Percentiles rank a stretch among this genome's conserved stretches.
These are phyloP conservation scores for Jaminaea rosea DNA, from an alignment of 1,284 basidiomycete species.

Conservation along the genomic window DNA sequence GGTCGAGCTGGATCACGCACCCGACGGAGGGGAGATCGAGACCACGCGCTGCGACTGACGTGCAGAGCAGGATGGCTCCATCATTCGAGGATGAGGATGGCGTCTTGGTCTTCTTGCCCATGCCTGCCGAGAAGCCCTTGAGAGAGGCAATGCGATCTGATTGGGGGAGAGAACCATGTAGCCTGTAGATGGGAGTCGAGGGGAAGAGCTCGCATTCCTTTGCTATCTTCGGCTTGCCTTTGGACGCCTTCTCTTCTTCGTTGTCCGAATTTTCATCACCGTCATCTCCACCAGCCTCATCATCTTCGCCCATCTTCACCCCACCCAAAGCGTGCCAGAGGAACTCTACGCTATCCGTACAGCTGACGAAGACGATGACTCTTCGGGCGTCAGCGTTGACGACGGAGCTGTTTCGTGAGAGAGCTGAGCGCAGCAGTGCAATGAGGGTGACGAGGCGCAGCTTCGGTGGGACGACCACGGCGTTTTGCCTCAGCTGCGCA, in stretches of 20 bases:
- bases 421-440: slow-evolving; percentile 60
- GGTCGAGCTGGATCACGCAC: slow-evolving; percentile 89
- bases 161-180: slow-evolving; percentile 85
- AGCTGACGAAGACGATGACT: slow-evolving; percentile 90
- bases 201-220: slow-evolving; percentile 62
- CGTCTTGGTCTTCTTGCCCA: slow-evolving; percentile 8
- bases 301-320: slow-evolving; percentile 58
- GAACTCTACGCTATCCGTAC: slow-evolving; percentile 95
- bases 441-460: slow-evolving; percentile 82
- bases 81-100: neutral
- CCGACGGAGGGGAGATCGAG: slow-evolving; percentile 92
- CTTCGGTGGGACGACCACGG: slow-evolving; percentile 83
- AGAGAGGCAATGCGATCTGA: slow-evolving; percentile 72
- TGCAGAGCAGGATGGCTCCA: slow-evolving; percentile 72
- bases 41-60: slow-evolving; percentile 92
- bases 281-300: slow-evolving; percentile 21
- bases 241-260: slow-evolving; percentile 14
- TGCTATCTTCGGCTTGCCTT: slow-evolving; percentile 21
- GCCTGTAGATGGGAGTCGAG: slow-evolving; percentile 65
- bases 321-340: slow-evolving; percentile 83
- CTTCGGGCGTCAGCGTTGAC: slow-evolving; percentile 46
- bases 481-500: slow-evolving; percentile 87
- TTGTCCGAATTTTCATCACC: slow-evolving; percentile 7
- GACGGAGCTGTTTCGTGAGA: slow-evolving; percentile 53
- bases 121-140: slow-evolving; percentile 60